phyloP scores from a whole-genome alignment of 1,139 yeast genomes.

The Zygoascus meyerae region DNA sequence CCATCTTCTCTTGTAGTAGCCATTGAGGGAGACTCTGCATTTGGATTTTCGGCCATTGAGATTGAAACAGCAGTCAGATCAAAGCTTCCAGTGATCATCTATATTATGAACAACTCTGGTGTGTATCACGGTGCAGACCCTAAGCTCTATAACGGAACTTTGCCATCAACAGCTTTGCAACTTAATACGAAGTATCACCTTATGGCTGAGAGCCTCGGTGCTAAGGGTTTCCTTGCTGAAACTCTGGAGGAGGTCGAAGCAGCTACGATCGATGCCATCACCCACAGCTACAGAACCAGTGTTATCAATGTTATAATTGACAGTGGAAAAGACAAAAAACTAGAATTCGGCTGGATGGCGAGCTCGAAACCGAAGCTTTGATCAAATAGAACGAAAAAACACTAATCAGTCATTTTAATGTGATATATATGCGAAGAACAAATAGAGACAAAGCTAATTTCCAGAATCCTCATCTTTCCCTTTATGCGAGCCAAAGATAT shows the following conservation, averaged over 20 bases:
- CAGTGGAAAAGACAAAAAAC: conserved; percentile 47
- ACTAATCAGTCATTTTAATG: neutral
- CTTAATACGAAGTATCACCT: conserved; percentile 50
- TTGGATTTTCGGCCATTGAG: conserved; percentile 64
- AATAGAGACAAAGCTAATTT: neutral
- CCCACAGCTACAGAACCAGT: conserved; percentile 34
- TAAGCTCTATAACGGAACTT: conserved; percentile 25
- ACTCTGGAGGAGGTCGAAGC: conserved; percentile 37
- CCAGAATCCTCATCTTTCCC: neutral
- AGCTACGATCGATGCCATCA: conserved; percentile 40
- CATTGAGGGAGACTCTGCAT: conserved; percentile 69
- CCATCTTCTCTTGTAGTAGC: conserved; percentile 47
- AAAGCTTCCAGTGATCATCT: conserved; percentile 47
- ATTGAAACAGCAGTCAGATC: conserved; percentile 56
- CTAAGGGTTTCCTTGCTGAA: conserved; percentile 44
- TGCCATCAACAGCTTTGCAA: conserved; percentile 55
- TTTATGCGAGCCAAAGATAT: conserved; percentile 2
- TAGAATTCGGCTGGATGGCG: conserved; percentile 62
- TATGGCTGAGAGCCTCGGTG: conserved; percentile 51
- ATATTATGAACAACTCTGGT: conserved; percentile 64
- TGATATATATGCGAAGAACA: neutral
- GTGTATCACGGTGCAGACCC: conserved; percentile 55
- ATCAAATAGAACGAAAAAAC: neutral
- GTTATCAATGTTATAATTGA: conserved; percentile 55
- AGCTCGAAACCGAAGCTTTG: conserved; percentile 34